Evolutionary conservation across 1,284 basidiomycete species (phyloP).

Genomic region (Hortiboletus rubellus): DNA sequence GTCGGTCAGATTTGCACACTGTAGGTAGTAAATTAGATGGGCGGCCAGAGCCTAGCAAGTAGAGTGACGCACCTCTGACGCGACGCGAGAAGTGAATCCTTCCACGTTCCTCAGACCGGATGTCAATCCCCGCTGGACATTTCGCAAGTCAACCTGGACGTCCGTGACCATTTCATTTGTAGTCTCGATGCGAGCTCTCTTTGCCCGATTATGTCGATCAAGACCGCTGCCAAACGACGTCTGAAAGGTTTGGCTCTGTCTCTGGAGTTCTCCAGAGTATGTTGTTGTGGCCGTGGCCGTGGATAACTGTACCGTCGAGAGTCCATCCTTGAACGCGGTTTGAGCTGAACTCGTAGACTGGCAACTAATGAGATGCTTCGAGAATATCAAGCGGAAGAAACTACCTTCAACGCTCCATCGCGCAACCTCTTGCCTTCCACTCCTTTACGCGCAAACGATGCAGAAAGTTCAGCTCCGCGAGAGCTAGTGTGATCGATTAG

Average conservation of each 20-base stretch:
- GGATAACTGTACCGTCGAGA: constrained; percentile 47
- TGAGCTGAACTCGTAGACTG: constrained; percentile 48
- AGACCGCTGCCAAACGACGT: constrained; percentile 51
- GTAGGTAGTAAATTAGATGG: not conserved
- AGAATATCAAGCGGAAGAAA: not conserved
- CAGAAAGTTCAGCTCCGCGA: constrained; percentile 43
- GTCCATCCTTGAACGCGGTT: constrained; percentile 43
- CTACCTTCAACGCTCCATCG: constrained; percentile 63
- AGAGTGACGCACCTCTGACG: constrained; percentile 48
- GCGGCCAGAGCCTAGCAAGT: not conserved
- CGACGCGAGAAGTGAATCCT: constrained; percentile 43
- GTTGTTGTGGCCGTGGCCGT: constrained; percentile 50
- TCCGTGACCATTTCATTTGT: constrained; percentile 50
- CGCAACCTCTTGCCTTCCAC: constrained; percentile 55
- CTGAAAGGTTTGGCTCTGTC: constrained; percentile 47
- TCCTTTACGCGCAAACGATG: constrained; percentile 46
- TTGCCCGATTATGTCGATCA: constrained; percentile 59
- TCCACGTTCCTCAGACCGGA: constrained; percentile 55
- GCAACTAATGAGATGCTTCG: constrained; percentile 17
- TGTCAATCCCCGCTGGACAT: constrained; percentile 48
- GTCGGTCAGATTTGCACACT: constrained; percentile 45
- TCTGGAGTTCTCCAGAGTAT: constrained; percentile 55
- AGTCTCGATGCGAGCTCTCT: constrained; percentile 64
- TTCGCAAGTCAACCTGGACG: constrained; percentile 51
- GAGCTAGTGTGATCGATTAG: constrained; percentile 44